phyloP scores from a whole-genome alignment of 2,329 filamentous ascomycete genomes.

The Lasiodiplodia theobromae region DNA sequence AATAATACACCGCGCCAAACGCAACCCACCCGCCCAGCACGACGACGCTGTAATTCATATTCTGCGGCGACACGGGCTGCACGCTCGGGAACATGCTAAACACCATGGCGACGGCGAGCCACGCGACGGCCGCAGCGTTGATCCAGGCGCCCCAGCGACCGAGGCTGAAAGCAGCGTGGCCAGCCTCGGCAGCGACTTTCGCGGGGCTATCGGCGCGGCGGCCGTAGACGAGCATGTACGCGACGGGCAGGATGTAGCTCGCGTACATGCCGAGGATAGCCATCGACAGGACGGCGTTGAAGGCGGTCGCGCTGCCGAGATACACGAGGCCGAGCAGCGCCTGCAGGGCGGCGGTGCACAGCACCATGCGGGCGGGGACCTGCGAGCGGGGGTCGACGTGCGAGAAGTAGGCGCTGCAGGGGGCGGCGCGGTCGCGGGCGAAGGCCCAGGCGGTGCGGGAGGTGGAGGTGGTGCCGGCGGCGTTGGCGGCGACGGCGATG shows the following conservation, averaged over 20 bases:
- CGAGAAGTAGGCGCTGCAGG: conserved; percentile 49
- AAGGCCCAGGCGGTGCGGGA: conserved; percentile 52
- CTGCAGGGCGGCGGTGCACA: conserved; percentile 41
- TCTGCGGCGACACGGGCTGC: conserved; percentile 51
- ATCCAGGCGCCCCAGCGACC: conserved; percentile 44
- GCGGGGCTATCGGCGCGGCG: conserved; percentile 36
- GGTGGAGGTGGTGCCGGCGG: conserved; percentile 46
- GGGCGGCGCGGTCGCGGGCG: conserved; percentile 46
- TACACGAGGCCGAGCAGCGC: conserved; percentile 47
- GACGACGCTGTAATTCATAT: conserved; percentile 58
- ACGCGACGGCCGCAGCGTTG: conserved; percentile 54
- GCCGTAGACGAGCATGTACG: conserved; percentile 49
- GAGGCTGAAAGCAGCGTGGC: conserved; percentile 37
- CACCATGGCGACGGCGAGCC: conserved; percentile 54
- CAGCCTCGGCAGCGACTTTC: not conserved
- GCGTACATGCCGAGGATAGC: conserved; percentile 54
- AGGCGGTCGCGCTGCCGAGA: conserved; percentile 52
- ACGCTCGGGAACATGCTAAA: conserved; percentile 55
- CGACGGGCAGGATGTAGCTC: conserved; percentile 53
- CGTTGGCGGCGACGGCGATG: conserved; percentile 40
- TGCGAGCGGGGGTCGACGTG: conserved; percentile 41
- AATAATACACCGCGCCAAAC: conserved; percentile 47
- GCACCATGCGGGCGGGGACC: conserved; percentile 45
- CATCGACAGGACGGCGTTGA: conserved; percentile 53
- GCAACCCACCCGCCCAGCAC: conserved; percentile 52